These are phyloP conservation scores for Gastrolobium bilobum DNA, from an alignment of 306 rosid genomes.

Conservation along the genomic window DNA sequence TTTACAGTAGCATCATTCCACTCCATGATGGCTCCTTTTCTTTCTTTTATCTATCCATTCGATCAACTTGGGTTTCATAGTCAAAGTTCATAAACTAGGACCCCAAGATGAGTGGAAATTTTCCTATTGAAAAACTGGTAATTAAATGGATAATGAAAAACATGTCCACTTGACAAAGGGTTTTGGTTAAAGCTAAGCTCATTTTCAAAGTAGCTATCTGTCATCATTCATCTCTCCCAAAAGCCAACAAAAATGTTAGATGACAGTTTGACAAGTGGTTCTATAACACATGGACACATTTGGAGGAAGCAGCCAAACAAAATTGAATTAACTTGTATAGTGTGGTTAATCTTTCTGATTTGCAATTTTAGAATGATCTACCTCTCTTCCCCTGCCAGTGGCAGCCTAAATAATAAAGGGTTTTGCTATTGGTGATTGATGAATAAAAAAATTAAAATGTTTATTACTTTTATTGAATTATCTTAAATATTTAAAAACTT, in stretches of 20 bases:
- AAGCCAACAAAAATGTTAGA: constrained; percentile 33
- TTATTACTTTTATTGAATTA: too few species aligned
- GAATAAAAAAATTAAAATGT: not conserved
- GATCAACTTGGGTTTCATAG: constrained; percentile 6
- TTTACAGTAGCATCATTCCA: constrained; percentile 31
- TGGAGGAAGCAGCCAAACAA: constrained; percentile 4
- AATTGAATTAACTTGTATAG: not conserved
- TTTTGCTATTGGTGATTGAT: not conserved
- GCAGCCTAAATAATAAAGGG: not conserved
- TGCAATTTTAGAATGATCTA: not conserved
- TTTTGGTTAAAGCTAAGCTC: constrained; percentile 16
- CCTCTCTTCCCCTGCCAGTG: not conserved
- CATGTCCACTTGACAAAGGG: not conserved
- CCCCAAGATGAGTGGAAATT: constrained; percentile 12
- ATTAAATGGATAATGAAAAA: constrained; percentile 24
- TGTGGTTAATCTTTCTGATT: not conserved
- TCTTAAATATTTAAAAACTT: too few species aligned
- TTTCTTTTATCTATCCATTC: constrained; percentile 17
- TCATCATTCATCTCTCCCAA: constrained; percentile 22
- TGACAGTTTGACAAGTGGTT: constrained; percentile 3
- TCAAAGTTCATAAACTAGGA: constrained; percentile 24
- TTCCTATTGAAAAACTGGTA: not conserved
- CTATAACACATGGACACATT: not conserved
- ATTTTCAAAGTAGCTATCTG: constrained; percentile 30
- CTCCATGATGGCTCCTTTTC: constrained; percentile 1